Percentiles rank a stretch among this genome's conserved stretches.
Evolutionary conservation across 1,284 basidiomycete species (phyloP).

Genomic region (Puccinia sorghi): DNA sequence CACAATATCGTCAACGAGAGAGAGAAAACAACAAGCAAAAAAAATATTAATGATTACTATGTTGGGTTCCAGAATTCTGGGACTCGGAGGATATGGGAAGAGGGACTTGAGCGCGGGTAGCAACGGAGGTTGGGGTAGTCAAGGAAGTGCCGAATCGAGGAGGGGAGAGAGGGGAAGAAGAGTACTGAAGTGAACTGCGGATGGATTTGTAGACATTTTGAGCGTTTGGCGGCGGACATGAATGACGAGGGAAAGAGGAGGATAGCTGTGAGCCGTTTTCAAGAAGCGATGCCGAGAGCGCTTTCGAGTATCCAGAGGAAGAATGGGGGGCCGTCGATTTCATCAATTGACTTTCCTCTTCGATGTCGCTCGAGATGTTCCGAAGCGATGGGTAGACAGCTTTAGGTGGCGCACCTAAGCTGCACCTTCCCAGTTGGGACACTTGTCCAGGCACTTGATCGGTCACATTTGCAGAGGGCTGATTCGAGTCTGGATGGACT

Average conservation of each 20-base stretch:
- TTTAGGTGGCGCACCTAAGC: neutral
- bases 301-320: neutral
- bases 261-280: neutral
- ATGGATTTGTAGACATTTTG: constrained; percentile 1
- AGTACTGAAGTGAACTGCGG: constrained; percentile 7
- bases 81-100: neutral
- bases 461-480: neutral
- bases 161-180: constrained; percentile 6
- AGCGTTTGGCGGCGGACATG: constrained; percentile 12
- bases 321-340: neutral
- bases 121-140: neutral
- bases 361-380: neutral
- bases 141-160: constrained; percentile 11
- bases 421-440: neutral
- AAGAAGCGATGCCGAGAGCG: neutral
- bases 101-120: neutral
- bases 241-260: constrained; percentile 1
- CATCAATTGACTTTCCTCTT: neutral
- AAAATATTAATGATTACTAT: neutral
- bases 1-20: no score
- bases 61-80: constrained; percentile 4
- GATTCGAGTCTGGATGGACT: neutral
- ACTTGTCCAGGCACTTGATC: neutral
- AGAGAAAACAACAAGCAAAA: neutral
- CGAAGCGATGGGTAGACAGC: neutral